Percentiles rank a stretch among this genome's conserved stretches.
Evolutionary conservation across 139 green algal genomes (phyloP).

Genomic region (Tetradesmus lagerheimii): DNA sequence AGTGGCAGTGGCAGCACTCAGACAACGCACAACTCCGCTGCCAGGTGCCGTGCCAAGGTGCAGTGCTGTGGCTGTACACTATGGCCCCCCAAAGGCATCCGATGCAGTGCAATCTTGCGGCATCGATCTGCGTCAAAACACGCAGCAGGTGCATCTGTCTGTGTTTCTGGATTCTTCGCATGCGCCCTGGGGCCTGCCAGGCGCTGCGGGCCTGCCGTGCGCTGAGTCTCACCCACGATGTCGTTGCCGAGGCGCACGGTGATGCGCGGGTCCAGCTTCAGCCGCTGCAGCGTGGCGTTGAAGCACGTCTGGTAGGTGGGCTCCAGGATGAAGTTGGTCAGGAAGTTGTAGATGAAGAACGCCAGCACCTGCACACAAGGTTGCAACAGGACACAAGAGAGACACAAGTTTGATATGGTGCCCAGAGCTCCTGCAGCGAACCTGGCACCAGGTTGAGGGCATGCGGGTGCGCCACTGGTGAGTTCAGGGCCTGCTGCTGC

Average conservation of each 20-base stretch:
- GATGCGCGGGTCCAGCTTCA: conserved; percentile 90
- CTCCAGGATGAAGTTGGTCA: conserved; percentile 75
- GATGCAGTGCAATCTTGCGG: background rate
- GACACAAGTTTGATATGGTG: background rate
- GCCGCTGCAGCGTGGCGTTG: conserved; percentile 84
- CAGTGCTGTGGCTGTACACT: too few relatives aligned
- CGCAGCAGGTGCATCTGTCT: background rate
- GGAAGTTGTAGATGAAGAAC: conserved; percentile 70
- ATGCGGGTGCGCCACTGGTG: background rate
- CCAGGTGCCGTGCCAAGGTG: too few relatives aligned
- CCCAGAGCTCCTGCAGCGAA: background rate
- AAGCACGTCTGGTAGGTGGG: conserved; percentile 93
- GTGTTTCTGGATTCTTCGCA: background rate
- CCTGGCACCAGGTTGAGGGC: too few relatives aligned
- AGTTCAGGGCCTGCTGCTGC: background rate
- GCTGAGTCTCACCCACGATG: conserved; percentile 62
- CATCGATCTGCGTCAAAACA: too few relatives aligned
- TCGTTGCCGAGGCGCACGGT: conserved; percentile 81
- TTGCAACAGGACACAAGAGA: background rate
- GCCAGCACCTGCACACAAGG: conserved; percentile 65
- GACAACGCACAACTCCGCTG: background rate
- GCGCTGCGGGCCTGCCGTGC: background rate
- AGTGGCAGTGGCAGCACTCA: background rate
- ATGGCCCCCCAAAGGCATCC: too few relatives aligned
- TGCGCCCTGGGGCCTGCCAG: background rate